These are phyloP conservation scores for Sporothrix protearum DNA, from an alignment of 2,329 filamentous ascomycete species.

Conservation along the genomic window DNA sequence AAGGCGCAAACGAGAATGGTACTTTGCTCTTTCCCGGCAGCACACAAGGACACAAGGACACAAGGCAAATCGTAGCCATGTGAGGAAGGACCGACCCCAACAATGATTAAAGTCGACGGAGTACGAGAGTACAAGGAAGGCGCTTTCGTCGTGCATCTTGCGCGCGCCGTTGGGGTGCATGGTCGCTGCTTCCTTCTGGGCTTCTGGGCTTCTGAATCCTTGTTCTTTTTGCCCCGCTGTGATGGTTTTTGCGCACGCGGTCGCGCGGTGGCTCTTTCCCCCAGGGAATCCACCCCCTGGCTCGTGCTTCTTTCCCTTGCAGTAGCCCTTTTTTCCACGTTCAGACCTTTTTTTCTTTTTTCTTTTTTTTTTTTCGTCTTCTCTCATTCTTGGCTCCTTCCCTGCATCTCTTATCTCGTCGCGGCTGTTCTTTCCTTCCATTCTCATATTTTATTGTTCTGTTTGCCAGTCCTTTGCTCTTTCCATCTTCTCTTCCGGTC, in stretches of 20 bases:
- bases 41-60: background rate
- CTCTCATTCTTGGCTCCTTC: background rate
- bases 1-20: constrained; percentile 10
- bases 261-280: background rate
- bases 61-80: background rate
- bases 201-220: background rate
- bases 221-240: constrained; percentile 7
- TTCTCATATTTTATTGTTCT: background rate
- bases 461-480: background rate
- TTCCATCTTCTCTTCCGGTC: background rate
- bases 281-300: background rate
- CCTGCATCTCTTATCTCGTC: background rate
- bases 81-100: background rate
- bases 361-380: background rate
- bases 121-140: background rate
- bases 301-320: constrained; percentile 1
- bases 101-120: background rate
- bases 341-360: background rate
- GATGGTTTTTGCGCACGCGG: constrained; percentile 4
- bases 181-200: background rate
- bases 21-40: background rate
- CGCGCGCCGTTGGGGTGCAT: background rate
- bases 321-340: constrained; percentile 5
- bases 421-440: background rate
- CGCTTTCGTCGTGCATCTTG: background rate